Base-by-base conservation (phyloP, 495 filamentous ascomycete species). In the Penicillium pulvis region DNA sequence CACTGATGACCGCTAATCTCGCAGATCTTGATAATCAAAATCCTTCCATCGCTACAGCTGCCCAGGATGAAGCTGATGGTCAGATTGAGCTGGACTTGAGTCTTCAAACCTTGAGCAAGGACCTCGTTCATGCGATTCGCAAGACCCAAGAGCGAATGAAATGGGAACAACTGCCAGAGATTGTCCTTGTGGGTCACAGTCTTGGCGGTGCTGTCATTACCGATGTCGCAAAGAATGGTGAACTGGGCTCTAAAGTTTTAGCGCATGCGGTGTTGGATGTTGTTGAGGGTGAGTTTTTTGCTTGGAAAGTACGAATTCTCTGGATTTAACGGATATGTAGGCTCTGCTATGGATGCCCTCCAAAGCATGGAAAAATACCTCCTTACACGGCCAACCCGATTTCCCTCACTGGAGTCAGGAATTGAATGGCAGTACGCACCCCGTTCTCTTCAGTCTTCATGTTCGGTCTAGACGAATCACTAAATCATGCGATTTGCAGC, bases 121-220 rank as follows among this genome's bases (percentile, higher is more conserved):
- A 99, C 66, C 79, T 97, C 1, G 69, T 89, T 23, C 76, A 81
- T 53, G 86, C 92, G 30, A 76, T 98, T 55, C 69, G 78, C 17
- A 76, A 89, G 53, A 87, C 89, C 0, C 78, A 85, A 55, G 53
- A 69, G 9, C 74, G 80, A 56, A 86, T 93, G 82, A 74, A 72
- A 54, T 97, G 93, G 93, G 66, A 82, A 3, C 76, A 74, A 28
- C 66, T 92, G 2, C 94, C 94, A 3, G 84, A 88, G 44, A 71
- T 94, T 12, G 73, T 97, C 19, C 81, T 98, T 0, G 86, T 99
- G 4, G 94, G 94, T n/a, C 94, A 99, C 75, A 94, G 90, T 46
- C 81, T 99, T 1, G 94, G 94, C 31, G 94, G 95, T n/a, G 92
- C 94, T 24, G 91, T 99, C 2, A 89, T 97, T 19, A 93, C 90